Conservation (phyloP, 148 eudicot genomes). For the Cornus suecica region DNA sequence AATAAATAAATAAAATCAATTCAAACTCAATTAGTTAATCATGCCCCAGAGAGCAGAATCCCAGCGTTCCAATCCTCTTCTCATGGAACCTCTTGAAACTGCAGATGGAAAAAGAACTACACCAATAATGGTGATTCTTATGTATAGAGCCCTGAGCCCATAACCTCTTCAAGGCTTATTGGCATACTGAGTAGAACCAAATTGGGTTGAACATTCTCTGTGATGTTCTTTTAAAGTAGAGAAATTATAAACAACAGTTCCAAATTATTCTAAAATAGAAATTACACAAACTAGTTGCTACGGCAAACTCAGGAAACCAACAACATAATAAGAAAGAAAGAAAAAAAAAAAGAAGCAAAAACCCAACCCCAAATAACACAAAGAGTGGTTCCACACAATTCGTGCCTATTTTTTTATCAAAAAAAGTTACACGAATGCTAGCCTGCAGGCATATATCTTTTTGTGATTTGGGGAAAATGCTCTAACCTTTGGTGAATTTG, state of each 20-base stretch:
- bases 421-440: background rate
- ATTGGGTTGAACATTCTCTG: background rate
- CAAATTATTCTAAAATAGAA: background rate
- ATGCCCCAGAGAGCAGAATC: no score
- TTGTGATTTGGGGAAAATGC: slow-evolving; percentile 1
- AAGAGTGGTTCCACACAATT: no score
- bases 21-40: no score
- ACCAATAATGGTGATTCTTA: background rate
- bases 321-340: no score
- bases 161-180: background rate
- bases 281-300: background rate
- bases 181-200: background rate
- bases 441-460: background rate
- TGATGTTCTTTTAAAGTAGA: no score
- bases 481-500: slow-evolving; percentile 88
- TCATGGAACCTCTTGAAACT: no score
- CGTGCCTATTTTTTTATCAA: no score
- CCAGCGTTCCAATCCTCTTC: no score
- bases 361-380: no score
- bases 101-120: background rate
- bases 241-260: background rate
- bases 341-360: no score
- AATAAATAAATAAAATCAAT: no score
- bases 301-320: no score
- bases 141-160: background rate